A percentile compares a stretch with the other conserved stretches of the same genome.
phyloP scores from a whole-genome alignment of 768 basidiomycete species.

The Suillus variegatus region DNA sequence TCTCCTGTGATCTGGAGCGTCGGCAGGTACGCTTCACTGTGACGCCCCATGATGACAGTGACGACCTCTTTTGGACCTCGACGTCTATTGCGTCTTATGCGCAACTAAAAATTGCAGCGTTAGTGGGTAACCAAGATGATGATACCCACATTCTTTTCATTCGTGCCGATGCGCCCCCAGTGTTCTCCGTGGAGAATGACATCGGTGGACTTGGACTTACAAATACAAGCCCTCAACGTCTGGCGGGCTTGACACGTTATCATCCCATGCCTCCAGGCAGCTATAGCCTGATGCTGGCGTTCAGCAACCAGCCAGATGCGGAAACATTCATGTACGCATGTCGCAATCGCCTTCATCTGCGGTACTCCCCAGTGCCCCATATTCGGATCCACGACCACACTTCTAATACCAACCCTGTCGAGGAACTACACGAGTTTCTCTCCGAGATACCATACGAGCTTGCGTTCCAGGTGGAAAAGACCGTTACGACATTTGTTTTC shows the following conservation, averaged over 20 bases:
- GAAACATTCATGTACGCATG: slow-evolving; percentile 30
- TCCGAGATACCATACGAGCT: slow-evolving; percentile 32
- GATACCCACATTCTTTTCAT: slow-evolving; percentile 30
- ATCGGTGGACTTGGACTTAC: not conserved
- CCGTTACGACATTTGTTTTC: slow-evolving; percentile 30
- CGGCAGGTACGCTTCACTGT: slow-evolving; percentile 32
- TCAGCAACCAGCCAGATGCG: slow-evolving; percentile 25
- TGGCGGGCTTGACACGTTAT: slow-evolving; percentile 27
- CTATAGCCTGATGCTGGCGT: slow-evolving; percentile 32
- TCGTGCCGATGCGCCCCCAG: slow-evolving; percentile 33
- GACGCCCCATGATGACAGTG: slow-evolving; percentile 11
- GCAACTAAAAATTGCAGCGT: slow-evolving; percentile 19
- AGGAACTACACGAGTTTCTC: slow-evolving; percentile 25
- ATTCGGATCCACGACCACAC: slow-evolving; percentile 22
- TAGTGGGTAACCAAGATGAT: slow-evolving; percentile 17
- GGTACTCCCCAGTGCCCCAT: not conserved
- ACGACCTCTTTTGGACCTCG: not conserved
- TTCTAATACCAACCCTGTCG: slow-evolving; percentile 10
- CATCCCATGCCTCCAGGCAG: slow-evolving; percentile 29
- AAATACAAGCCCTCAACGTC: slow-evolving; percentile 15
- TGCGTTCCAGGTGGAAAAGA: slow-evolving; percentile 42
- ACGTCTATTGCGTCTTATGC: slow-evolving; percentile 23
- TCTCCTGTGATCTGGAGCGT: slow-evolving; percentile 39
- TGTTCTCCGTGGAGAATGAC: slow-evolving; percentile 16
- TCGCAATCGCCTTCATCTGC: slow-evolving; percentile 24